Evolutionary conservation across 257 asterid species (phyloP).

Genomic region (Nicotiana paniculata): DNA sequence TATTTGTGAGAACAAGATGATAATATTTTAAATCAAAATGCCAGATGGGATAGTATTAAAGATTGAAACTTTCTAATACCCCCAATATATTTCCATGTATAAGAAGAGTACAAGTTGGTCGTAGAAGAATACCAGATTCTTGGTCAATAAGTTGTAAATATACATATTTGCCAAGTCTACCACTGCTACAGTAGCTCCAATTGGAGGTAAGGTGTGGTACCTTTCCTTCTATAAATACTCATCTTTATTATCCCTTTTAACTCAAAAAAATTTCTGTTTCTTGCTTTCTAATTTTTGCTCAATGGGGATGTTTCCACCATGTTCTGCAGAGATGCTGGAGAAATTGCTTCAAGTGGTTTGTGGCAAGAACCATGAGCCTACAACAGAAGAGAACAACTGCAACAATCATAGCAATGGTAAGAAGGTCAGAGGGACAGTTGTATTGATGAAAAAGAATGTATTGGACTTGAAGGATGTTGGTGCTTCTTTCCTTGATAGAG

Average conservation of each 20-base stretch:
- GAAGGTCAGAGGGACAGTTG: constrained; percentile 52
- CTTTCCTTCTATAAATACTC: background rate
- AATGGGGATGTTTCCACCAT: constrained; percentile 1
- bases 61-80: background rate
- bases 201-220: background rate
- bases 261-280: background rate
- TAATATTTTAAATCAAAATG: background rate
- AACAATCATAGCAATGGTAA: background rate
- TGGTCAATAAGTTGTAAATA: background rate
- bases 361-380: constrained; percentile 3
- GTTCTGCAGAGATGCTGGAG: constrained; percentile 15
- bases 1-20: background rate
- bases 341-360: constrained; percentile 7
- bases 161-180: background rate
- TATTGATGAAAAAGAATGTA: constrained; percentile 60
- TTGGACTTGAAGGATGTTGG: constrained; percentile 43
- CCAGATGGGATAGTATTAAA: background rate
- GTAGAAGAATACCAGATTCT: background rate
- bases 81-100: background rate
- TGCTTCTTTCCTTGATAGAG: constrained; percentile 48
- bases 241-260: background rate
- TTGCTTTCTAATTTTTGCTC: background rate
- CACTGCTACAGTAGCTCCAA: background rate
- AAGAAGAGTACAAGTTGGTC: background rate
- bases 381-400: background rate